Evolutionary conservation across 179 eudicot genomes (phyloP).

Genomic region (Beta macrorhiza): DNA sequence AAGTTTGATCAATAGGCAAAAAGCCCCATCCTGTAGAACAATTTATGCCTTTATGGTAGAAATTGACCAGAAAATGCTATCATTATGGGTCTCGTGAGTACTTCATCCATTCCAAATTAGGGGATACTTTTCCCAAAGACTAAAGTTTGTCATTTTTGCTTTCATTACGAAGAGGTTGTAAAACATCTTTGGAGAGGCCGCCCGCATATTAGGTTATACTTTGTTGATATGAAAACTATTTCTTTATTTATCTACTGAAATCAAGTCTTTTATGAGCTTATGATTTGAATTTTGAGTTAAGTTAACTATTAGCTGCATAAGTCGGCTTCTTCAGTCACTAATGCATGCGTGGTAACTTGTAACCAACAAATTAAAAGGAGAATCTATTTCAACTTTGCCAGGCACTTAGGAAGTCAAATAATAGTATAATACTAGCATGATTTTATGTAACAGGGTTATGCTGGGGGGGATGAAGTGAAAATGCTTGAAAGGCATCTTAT

Average conservation of each 20-base stretch:
- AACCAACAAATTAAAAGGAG: not conserved
- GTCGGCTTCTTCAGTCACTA: not conserved
- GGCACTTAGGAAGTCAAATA: not conserved
- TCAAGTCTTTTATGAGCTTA: not conserved
- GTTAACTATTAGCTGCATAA: not conserved
- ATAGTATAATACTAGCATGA: not conserved
- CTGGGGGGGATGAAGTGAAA: slow-evolving; percentile 89
- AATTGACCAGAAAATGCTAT: not conserved
- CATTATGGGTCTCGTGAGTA: not conserved
- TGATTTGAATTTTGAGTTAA: not conserved
- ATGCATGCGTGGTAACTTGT: not conserved
- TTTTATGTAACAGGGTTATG: slow-evolving; percentile 65
- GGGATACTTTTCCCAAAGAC: no score
- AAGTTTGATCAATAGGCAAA: not conserved
- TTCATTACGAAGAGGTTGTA: no score
- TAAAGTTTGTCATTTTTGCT: no score
- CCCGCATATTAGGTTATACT: no score
- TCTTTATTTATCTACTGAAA: no score
- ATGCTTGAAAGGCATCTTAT: slow-evolving; percentile 82
- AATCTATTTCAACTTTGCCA: not conserved
- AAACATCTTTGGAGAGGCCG: not conserved
- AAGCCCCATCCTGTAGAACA: not conserved
- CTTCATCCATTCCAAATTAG: no score
- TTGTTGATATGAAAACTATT: not conserved
- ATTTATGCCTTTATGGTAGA: not conserved